phyloP scores from a whole-genome alignment of 306 rosid genomes.

The Herpetospermum pedunculosum region DNA sequence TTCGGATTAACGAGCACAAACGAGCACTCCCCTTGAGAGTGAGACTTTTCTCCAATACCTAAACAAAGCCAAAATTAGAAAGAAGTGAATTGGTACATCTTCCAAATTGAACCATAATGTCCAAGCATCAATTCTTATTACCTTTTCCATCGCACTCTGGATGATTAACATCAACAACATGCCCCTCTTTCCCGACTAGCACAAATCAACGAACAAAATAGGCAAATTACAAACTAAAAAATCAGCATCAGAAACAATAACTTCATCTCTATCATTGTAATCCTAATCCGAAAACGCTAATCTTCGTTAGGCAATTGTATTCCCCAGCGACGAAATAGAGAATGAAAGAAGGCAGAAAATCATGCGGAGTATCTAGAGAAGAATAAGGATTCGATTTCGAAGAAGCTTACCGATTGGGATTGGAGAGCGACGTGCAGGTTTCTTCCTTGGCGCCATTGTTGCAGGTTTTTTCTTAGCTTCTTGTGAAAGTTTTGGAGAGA shows the following conservation, averaged over 20 bases:
- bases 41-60: constrained; percentile 18
- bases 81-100: background rate
- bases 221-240: background rate
- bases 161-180: background rate
- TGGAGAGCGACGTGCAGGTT: constrained; percentile 24
- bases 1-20: constrained; percentile 65
- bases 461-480: background rate
- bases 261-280: background rate
- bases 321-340: background rate
- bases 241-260: background rate
- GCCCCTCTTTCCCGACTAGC: background rate
- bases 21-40: constrained; percentile 6
- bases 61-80: background rate
- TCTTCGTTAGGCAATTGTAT: background rate
- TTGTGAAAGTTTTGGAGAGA: background rate
- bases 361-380: background rate
- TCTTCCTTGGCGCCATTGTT: constrained; percentile 44
- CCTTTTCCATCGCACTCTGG: background rate
- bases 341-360: background rate
- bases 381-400: constrained; percentile 11
- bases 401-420: constrained; percentile 41
- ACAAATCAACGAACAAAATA: background rate
- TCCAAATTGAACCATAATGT: background rate
- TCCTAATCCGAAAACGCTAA: background rate
- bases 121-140: background rate